Evolutionary conservation across 768 basidiomycete genomes (phyloP).

Genomic region (Coprinopsis sp.): DNA sequence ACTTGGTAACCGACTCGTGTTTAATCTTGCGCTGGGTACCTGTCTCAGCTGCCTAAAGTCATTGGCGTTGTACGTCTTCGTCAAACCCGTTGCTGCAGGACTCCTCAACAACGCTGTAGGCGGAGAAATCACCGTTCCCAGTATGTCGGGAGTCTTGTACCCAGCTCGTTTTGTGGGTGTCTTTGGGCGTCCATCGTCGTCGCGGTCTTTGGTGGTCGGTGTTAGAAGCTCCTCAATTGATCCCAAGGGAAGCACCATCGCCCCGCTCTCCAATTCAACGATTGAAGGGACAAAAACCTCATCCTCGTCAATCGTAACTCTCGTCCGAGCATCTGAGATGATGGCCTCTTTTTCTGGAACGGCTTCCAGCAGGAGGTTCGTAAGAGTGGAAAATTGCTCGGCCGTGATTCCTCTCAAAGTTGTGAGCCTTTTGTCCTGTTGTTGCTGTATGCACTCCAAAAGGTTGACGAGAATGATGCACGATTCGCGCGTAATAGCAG

Average conservation of each 20-base stretch:
- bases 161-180: constrained; percentile 56
- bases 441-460: constrained; percentile 53
- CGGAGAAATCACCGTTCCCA: constrained; percentile 67
- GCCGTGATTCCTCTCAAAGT: constrained; percentile 46
- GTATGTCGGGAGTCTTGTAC: constrained; percentile 49
- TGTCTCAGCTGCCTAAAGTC: constrained; percentile 78
- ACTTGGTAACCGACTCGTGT: constrained; percentile 83
- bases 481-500: constrained; percentile 23
- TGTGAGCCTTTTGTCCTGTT: constrained; percentile 38
- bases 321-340: constrained; percentile 21
- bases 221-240: constrained; percentile 47
- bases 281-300: constrained; percentile 26
- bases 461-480: constrained; percentile 32
- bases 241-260: constrained; percentile 40
- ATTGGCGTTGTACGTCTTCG: constrained; percentile 77
- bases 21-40: constrained; percentile 63
- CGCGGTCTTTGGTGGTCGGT: constrained; percentile 20
- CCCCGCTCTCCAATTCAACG: constrained; percentile 33
- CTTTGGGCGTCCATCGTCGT: constrained; percentile 29
- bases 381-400: constrained; percentile 46
- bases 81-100: constrained; percentile 70
- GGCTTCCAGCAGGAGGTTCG: constrained; percentile 25
- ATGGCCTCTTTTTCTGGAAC: constrained; percentile 20
- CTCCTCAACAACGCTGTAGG: constrained; percentile 66
- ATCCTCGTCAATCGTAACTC: constrained; percentile 39